A percentile compares a stretch with the other conserved stretches of the same genome.
phyloP scores from a whole-genome alignment of 2,329 filamentous ascomycete genomes.

The Colletotrichum plurivorum region DNA sequence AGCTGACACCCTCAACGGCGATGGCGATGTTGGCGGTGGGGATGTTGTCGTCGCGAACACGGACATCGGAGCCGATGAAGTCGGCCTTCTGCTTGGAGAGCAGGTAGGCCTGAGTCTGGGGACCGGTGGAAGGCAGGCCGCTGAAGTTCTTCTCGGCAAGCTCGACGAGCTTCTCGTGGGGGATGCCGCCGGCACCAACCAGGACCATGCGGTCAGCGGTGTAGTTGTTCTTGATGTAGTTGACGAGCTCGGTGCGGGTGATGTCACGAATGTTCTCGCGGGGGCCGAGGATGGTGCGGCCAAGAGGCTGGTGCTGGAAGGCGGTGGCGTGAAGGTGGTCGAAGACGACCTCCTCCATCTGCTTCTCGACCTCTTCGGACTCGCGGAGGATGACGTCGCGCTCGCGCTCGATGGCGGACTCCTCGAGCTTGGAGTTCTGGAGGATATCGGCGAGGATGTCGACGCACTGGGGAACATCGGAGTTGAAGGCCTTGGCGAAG shows the following conservation, averaged over 20 bases:
- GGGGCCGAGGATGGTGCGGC: constrained; percentile 96
- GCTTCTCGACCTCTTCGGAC: constrained; percentile 99
- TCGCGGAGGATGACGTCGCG: constrained; percentile 98
- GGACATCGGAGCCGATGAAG: constrained; percentile 96
- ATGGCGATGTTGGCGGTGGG: constrained; percentile 98
- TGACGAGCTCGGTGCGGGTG: constrained; percentile 87
- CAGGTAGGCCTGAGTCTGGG: constrained; percentile 80
- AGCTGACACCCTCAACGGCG: constrained; percentile 99
- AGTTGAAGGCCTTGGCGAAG: constrained; percentile 99
- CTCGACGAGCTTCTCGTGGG: constrained; percentile 93
- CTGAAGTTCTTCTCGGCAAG: constrained; percentile 97
- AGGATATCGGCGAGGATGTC: constrained; percentile 99
- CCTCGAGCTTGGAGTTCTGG: constrained; percentile 98
- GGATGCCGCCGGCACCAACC: constrained; percentile 93
- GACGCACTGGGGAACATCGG: constrained; percentile 95
- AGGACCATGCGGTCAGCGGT: constrained; percentile 99
- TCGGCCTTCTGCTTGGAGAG: constrained; percentile 90
- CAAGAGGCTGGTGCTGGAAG: constrained; percentile 95
- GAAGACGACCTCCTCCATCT: constrained; percentile 99
- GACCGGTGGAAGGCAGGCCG: constrained; percentile 80
- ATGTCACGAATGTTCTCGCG: constrained; percentile 99
- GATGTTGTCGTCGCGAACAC: constrained; percentile 96
- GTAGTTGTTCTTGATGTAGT: constrained; percentile 99
- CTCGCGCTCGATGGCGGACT: constrained; percentile 93
- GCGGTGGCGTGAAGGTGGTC: constrained; percentile 99